phyloP scores from a whole-genome alignment of 2,329 filamentous ascomycete species.

The Claviceps africana region DNA sequence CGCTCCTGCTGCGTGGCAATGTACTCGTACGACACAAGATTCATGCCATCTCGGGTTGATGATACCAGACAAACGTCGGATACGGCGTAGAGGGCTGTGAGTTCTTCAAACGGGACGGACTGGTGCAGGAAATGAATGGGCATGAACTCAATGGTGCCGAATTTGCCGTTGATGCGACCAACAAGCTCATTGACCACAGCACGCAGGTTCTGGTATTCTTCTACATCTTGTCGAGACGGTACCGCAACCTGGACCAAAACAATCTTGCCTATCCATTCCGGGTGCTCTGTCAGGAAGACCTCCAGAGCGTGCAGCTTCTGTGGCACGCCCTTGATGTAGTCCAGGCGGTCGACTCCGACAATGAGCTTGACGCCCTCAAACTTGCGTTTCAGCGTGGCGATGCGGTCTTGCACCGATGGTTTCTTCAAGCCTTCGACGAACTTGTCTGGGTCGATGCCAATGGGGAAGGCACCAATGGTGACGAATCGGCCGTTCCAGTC shows the following conservation, averaged over 20 bases:
- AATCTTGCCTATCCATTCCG: constrained; percentile 95
- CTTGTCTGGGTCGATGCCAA: constrained; percentile 94
- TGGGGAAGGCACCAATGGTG: constrained; percentile 88
- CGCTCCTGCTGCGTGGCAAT: constrained; percentile 85
- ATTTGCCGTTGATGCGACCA: constrained; percentile 91
- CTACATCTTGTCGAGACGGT: constrained; percentile 85
- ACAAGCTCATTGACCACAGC: constrained; percentile 95
- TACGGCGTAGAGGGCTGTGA: constrained; percentile 83
- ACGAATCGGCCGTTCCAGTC: constrained; percentile 81
- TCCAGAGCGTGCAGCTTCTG: constrained; percentile 95
- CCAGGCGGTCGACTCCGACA: constrained; percentile 87
- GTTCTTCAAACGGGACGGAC: constrained; percentile 85
- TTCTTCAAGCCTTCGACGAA: constrained; percentile 81
- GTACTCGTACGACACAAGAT: constrained; percentile 95
- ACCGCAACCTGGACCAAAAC: constrained; percentile 94
- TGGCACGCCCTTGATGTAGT: constrained; percentile 98
- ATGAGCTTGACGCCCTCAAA: constrained; percentile 95
- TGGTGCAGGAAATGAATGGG: constrained; percentile 98
- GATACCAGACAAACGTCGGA: constrained; percentile 88
- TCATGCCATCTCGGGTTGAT: constrained; percentile 97
- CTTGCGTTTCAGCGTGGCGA: constrained; percentile 71
- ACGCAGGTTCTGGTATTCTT: constrained; percentile 93
- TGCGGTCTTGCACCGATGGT: constrained; percentile 74
- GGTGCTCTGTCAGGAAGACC: constrained; percentile 91
- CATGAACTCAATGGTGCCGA: constrained; percentile 96